phyloP scores from a whole-genome alignment of 768 basidiomycete species.

The Nidularia pulvinata region DNA sequence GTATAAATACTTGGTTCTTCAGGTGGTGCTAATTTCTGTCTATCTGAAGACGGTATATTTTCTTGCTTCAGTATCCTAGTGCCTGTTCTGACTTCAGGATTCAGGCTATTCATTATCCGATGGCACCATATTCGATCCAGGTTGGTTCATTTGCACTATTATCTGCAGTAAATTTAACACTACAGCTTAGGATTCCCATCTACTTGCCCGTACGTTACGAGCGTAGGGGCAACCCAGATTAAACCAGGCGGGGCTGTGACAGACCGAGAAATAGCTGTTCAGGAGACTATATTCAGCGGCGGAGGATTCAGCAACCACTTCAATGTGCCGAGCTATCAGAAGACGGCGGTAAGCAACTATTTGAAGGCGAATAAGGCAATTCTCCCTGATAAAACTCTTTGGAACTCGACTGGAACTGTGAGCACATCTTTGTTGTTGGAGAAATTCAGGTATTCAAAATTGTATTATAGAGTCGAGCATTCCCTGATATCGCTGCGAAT shows the following conservation, averaged over 20 bases:
- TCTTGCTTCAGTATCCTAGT: background rate
- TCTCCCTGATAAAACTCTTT: conserved; percentile 11
- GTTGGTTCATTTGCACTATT: conserved; percentile 2
- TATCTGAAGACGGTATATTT: conserved; percentile 38
- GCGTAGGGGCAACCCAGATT: conserved; percentile 46
- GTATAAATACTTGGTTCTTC: background rate
- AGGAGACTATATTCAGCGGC: conserved; percentile 32
- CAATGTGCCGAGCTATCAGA: conserved; percentile 33
- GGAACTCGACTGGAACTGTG: conserved; percentile 30
- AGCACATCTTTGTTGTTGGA: conserved; percentile 4
- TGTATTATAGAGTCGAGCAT: conserved; percentile 34
- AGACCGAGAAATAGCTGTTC: conserved; percentile 32
- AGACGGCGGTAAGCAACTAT: conserved; percentile 29
- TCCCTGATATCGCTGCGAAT: conserved; percentile 47
- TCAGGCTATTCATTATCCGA: conserved; percentile 21
- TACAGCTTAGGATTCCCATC: conserved; percentile 34
- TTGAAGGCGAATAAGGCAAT: conserved; percentile 23
- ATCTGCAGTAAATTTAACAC: background rate
- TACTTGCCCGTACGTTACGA: conserved; percentile 41
- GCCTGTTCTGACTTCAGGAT: conserved; percentile 1
- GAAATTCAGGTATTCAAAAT: conserved; percentile 14
- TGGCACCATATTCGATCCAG: conserved; percentile 34
- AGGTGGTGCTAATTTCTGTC: conserved; percentile 20
- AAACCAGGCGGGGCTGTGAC: conserved; percentile 22
- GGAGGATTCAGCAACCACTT: conserved; percentile 44